Conservation (phyloP, 768 basidiomycete species). For the Ramaria sp. region DNA sequence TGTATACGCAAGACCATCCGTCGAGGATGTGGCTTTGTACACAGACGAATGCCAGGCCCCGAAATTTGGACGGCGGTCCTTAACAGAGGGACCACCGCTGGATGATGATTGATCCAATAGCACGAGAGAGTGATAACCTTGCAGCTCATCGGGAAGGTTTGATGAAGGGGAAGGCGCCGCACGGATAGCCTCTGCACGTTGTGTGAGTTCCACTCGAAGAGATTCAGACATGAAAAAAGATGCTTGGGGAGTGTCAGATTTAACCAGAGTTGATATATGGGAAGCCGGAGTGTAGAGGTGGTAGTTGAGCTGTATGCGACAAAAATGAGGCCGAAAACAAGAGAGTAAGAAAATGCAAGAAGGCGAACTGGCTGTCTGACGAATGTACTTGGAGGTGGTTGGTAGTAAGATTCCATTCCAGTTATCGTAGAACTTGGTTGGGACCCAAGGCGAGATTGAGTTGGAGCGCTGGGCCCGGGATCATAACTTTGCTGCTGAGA, state of each 20-base stretch:
- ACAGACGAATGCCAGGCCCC: conserved; percentile 79
- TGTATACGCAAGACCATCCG: conserved; percentile 68
- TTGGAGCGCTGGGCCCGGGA: neutral
- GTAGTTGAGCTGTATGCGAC: conserved; percentile 81
- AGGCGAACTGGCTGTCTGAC: conserved; percentile 56
- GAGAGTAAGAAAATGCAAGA: conserved; percentile 7
- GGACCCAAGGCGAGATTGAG: neutral
- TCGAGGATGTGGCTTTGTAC: conserved; percentile 69
- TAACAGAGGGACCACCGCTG: conserved; percentile 12
- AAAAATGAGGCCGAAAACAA: neutral
- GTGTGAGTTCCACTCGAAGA: conserved; percentile 47
- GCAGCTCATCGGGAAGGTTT: conserved; percentile 75
- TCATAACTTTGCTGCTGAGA: neutral
- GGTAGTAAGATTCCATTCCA: conserved; percentile 25
- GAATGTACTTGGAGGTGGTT: conserved; percentile 32
- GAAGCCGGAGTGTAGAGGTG: conserved; percentile 79
- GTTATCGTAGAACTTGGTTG: neutral
- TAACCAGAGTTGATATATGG: conserved; percentile 36
- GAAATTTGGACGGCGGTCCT: conserved; percentile 61
- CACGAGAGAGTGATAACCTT: conserved; percentile 81
- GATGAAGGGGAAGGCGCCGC: conserved; percentile 23
- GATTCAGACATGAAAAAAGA: conserved; percentile 79
- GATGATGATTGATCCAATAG: conserved; percentile 49
- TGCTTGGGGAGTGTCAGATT: conserved; percentile 23
- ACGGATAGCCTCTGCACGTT: conserved; percentile 33